Evolutionary conservation across 1,284 basidiomycete species (phyloP).

Genomic region (Cystobasidium slooffiae): DNA sequence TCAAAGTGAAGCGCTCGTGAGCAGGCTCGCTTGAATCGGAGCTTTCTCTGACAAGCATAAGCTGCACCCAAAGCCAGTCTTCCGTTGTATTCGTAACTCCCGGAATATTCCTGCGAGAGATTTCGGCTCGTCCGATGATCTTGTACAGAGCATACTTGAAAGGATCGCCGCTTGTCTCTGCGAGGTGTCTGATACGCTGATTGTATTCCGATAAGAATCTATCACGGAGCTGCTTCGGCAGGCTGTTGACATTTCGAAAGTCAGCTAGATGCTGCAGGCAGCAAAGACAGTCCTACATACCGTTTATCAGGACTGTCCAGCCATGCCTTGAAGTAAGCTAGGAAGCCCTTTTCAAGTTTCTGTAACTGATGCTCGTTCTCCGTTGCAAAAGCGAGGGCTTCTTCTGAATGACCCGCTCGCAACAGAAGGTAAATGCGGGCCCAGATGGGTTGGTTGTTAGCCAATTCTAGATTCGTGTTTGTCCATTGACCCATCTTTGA

Average conservation of each 20-base stretch:
- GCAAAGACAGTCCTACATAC: conserved; percentile 58
- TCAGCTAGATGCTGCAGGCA: not conserved
- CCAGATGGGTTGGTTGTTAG: conserved; percentile 86
- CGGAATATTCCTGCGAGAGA: conserved; percentile 75
- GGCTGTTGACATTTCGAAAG: conserved; percentile 5
- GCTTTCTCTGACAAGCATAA: conserved; percentile 68
- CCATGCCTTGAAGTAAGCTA: conserved; percentile 83
- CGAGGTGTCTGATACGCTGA: conserved; percentile 83
- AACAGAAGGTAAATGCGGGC: conserved; percentile 89
- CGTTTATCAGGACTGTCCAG: conserved; percentile 77
- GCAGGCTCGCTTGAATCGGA: conserved; percentile 65
- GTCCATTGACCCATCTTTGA: conserved; percentile 77
- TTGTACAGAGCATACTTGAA: conserved; percentile 97
- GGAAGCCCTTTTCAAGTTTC: conserved; percentile 80
- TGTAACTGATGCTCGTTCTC: conserved; percentile 76
- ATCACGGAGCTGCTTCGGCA: conserved; percentile 81
- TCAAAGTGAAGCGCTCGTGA: conserved; percentile 68
- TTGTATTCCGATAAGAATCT: conserved; percentile 88
- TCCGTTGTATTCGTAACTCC: conserved; percentile 90
- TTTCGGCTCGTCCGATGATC: conserved; percentile 89
- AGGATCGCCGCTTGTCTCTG: conserved; percentile 72
- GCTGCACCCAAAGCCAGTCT: conserved; percentile 98
- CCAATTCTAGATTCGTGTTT: conserved; percentile 75
- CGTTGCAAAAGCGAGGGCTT: conserved; percentile 77
- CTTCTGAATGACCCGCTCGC: conserved; percentile 77